Conservation (phyloP, 257 asterid genomes). For the Solanum dulcamara region DNA sequence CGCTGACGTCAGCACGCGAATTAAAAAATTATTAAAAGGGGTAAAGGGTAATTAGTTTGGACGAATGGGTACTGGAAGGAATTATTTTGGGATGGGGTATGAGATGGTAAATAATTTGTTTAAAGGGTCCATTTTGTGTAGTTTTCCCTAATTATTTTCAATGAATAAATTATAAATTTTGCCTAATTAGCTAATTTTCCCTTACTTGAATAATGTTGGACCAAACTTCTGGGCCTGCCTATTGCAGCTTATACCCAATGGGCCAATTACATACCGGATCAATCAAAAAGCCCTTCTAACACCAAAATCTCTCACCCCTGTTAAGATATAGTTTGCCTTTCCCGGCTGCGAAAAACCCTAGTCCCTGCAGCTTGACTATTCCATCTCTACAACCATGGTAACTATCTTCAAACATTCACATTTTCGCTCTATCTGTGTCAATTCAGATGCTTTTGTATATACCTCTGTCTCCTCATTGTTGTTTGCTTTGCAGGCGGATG, state of each 20-base stretch:
- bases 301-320: neutral
- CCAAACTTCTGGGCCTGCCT: neutral
- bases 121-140: too few relatives aligned
- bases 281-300: neutral
- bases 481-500: constrained; percentile 44
- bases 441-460: neutral
- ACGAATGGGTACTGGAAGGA: too few relatives aligned
- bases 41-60: too few relatives aligned
- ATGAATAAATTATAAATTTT: too few relatives aligned
- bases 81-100: too few relatives aligned
- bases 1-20: too few relatives aligned
- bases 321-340: neutral
- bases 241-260: neutral
- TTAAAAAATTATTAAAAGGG: too few relatives aligned
- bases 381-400: neutral
- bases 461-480: neutral
- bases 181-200: too few relatives aligned
- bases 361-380: neutral
- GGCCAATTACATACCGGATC: neutral
- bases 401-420: neutral
- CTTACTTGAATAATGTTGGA: neutral
- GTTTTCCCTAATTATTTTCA: too few relatives aligned
- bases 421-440: neutral
- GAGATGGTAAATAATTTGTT: too few relatives aligned
- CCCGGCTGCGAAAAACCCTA: neutral